Evolutionary conservation across 1,284 basidiomycete species (phyloP).

Genomic region (Fomitopsis betulina): DNA sequence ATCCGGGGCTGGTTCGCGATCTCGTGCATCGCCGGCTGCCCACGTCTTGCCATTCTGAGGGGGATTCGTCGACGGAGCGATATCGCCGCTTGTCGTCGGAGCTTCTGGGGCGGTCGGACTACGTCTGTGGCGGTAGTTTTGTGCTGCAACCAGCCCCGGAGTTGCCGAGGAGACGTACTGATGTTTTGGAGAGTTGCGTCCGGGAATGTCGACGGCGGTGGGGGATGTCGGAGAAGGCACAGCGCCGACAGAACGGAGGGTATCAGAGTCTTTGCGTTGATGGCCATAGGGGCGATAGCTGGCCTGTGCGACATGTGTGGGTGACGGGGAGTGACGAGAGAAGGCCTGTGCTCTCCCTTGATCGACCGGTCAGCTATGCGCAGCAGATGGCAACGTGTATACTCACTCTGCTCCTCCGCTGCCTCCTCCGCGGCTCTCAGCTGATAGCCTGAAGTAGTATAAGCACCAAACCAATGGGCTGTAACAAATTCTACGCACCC

Average conservation of each 20-base stretch:
- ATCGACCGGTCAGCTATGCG: neutral
- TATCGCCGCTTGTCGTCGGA: slow-evolving; percentile 38
- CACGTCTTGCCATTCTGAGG: slow-evolving; percentile 36
- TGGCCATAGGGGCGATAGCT: slow-evolving; percentile 36
- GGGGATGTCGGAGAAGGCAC: slow-evolving; percentile 31
- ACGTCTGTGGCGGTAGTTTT: slow-evolving; percentile 37
- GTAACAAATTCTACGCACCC: slow-evolving; percentile 24
- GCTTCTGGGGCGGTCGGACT: slow-evolving; percentile 63
- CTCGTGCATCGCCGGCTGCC: slow-evolving; percentile 39
- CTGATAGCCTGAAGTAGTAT: slow-evolving; percentile 22
- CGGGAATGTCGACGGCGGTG: slow-evolving; percentile 34
- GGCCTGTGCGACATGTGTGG: slow-evolving; percentile 28
- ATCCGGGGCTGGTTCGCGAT: slow-evolving; percentile 26
- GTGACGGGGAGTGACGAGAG: slow-evolving; percentile 20
- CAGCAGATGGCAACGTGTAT: neutral
- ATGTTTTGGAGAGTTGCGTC: slow-evolving; percentile 22
- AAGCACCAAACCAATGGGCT: neutral
- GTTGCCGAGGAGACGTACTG: slow-evolving; percentile 19
- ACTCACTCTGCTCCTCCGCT: slow-evolving; percentile 36
- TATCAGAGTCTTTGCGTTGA: slow-evolving; percentile 69
- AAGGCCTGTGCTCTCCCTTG: slow-evolving; percentile 3
- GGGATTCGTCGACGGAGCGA: slow-evolving; percentile 17
- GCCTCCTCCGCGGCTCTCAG: slow-evolving; percentile 34
- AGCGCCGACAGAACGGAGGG: slow-evolving; percentile 43
- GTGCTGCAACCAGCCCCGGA: neutral